Conservation (phyloP, 129 eudicot genomes). For the Tagetes erecta region DNA sequence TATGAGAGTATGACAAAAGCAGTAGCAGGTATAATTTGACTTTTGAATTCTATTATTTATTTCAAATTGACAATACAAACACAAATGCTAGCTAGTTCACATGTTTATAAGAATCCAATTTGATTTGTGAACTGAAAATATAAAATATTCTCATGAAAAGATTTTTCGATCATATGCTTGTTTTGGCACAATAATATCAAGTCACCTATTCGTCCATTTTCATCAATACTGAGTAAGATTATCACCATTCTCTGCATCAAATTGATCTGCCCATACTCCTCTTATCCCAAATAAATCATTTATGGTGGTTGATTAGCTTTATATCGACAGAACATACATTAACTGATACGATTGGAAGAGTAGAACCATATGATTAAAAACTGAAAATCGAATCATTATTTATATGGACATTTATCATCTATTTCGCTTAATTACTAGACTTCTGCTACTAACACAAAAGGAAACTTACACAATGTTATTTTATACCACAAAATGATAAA, state of each 20-base stretch:
- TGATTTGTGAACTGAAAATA: background rate
- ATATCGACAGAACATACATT: background rate
- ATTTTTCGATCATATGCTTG: background rate
- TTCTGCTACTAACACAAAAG: constrained; percentile 8
- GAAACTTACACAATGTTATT: constrained; percentile 14
- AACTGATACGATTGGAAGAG: constrained; percentile 1
- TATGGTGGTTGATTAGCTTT: background rate
- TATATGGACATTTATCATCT: background rate
- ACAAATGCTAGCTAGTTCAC: background rate
- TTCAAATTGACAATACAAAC: background rate
- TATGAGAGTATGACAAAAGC: constrained; percentile 21
- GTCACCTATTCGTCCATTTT: background rate
- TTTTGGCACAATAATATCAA: constrained; percentile 3
- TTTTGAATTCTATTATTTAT: background rate
- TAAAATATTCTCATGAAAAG: background rate
- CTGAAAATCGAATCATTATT: background rate
- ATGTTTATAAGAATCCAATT: constrained; percentile 6
- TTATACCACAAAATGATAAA: background rate
- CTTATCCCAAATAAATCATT: constrained; percentile 11
- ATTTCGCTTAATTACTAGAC: constrained; percentile 10
- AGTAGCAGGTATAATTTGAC: constrained; percentile 12
- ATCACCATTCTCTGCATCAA: constrained; percentile 3
- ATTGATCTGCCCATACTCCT: background rate
- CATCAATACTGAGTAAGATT: constrained; percentile 1
- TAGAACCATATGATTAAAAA: background rate